A percentile compares a stretch with the other conserved stretches of the same genome.
These are phyloP conservation scores for Rhododendron williamsianum DNA, from an alignment of 148 eudicot species.

Conservation along the genomic window DNA sequence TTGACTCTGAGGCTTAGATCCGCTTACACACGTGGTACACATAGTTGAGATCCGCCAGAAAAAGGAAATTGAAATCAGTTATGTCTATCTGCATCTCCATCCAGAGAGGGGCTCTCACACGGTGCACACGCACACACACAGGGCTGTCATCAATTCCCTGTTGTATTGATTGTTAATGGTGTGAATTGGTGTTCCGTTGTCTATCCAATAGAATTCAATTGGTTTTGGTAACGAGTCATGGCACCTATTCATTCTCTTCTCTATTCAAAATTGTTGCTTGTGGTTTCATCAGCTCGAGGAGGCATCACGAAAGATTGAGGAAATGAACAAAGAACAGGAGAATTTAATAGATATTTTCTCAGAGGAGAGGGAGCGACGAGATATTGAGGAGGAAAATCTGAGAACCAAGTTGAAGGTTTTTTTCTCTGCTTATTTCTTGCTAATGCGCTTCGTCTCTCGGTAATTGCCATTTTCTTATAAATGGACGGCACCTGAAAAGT, in stretches of 20 bases:
- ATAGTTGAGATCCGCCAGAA: neutral
- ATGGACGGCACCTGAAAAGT: neutral
- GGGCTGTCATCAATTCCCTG: neutral
- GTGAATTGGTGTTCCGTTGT: neutral
- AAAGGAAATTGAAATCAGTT: neutral
- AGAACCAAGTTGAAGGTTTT: slow-evolving; percentile 49
- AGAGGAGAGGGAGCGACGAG: slow-evolving; percentile 73
- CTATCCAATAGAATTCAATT: neutral
- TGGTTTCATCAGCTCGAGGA: slow-evolving; percentile 43
- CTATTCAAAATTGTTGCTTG: neutral
- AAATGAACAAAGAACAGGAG: slow-evolving; percentile 67
- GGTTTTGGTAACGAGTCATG: neutral
- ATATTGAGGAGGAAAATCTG: slow-evolving; percentile 52
- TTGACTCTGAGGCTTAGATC: neutral
- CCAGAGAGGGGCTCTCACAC: neutral
- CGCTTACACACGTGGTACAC: neutral
- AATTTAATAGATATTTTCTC: slow-evolving; percentile 47
- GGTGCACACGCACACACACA: neutral
- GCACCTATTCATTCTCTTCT: neutral
- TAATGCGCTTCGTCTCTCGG: neutral
- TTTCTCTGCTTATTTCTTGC: neutral
- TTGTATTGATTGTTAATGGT: neutral
- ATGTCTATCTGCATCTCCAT: neutral
- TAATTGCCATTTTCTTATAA: slow-evolving; percentile 18
- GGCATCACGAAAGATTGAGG: slow-evolving; percentile 35